Base-by-base conservation (phyloP, 768 basidiomycete genomes). In the Psilocybe cubensis region DNA sequence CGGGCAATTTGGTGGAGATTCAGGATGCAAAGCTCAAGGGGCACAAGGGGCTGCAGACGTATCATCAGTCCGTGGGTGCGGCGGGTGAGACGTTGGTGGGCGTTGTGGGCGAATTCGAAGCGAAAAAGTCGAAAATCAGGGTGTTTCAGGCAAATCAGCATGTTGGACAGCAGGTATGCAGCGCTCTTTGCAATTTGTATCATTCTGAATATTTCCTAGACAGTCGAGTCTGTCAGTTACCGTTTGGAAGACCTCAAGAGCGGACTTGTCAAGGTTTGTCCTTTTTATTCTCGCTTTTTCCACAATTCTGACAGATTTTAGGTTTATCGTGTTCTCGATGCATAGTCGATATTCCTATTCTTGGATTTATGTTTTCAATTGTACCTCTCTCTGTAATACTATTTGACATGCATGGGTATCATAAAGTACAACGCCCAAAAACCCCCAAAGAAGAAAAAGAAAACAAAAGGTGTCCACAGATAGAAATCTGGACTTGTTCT, bases 81-180 rank as follows among this genome's bases (percentile, higher is more conserved):
- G 76, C 58, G 7, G 69, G 60, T 3, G 84, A 86, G 61, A 82
- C 85, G 21, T 62, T 93, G 5, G 76, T 92, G 31, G 95, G 88
- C 8, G 75, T 97, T 43, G 83, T 96, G 52, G 81, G 79, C 46
- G 94, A 96, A 67, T 91, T 88, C 68, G 95, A 97, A 64, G 72
- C 74, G 35, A 94, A 92, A 83, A 96, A 95, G 78, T 83, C 82
- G 58, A 97, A 97, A 77, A 77, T 95, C 52, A 83, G 81, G 69
- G 85, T 92, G 42, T 88, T 88, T 70, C 92, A 96, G 70, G 94
- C 94, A 52, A 94, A 92, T 70, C 86, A 90, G 68, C 90, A 89
- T 65, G 89, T 91, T 66, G 87, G 91, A 46, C 90, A 87, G 62
- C 89, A 91, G 83, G 90, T 89, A 59, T n/a, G n/a, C n/a, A 59